A percentile compares a stretch with the other conserved stretches of the same genome.
phyloP scores from a whole-genome alignment of 805 yeast species.

The Metschnikowia borealis region DNA sequence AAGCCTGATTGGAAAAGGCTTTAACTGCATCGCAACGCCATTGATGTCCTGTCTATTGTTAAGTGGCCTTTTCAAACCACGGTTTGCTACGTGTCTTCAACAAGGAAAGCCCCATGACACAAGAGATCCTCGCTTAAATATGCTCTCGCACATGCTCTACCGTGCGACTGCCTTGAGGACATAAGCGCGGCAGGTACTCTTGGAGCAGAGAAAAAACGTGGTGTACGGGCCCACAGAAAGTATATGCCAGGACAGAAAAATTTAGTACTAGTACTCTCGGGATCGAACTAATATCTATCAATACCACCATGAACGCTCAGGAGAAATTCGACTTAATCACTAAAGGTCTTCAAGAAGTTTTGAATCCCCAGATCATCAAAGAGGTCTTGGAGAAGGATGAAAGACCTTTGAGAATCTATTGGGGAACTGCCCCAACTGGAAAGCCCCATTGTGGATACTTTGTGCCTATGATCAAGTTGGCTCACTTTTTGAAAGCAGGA shows the following conservation, averaged over 20 bases:
- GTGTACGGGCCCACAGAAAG: constrained; percentile 1
- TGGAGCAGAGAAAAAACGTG: not conserved
- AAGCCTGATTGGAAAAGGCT: not conserved
- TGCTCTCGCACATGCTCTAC: not conserved
- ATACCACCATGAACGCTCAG: constrained; percentile 43
- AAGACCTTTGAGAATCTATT: constrained; percentile 82
- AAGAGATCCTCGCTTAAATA: not conserved
- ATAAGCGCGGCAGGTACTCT: not conserved
- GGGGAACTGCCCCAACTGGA: constrained; percentile 99
- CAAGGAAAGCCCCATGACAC: not conserved
- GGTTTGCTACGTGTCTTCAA: not conserved
- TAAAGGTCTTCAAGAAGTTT: constrained; percentile 84
- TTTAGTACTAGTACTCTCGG: not conserved
- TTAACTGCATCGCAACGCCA: too few relatives aligned
- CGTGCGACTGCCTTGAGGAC: too few relatives aligned
- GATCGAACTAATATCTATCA: not conserved
- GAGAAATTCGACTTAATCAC: constrained; percentile 75
- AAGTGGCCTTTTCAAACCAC: too few relatives aligned
- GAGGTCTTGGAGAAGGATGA: constrained; percentile 76
- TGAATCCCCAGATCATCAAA: constrained; percentile 83
- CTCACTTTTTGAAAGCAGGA: constrained; percentile 93
- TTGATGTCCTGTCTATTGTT: too few relatives aligned
- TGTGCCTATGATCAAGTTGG: constrained; percentile 95
- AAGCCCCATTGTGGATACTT: constrained; percentile 98
- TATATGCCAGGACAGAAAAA: constrained; percentile 6